Evolutionary conservation across 2,329 filamentous ascomycete species (phyloP).

Genomic region (Bretziella fagacearum): DNA sequence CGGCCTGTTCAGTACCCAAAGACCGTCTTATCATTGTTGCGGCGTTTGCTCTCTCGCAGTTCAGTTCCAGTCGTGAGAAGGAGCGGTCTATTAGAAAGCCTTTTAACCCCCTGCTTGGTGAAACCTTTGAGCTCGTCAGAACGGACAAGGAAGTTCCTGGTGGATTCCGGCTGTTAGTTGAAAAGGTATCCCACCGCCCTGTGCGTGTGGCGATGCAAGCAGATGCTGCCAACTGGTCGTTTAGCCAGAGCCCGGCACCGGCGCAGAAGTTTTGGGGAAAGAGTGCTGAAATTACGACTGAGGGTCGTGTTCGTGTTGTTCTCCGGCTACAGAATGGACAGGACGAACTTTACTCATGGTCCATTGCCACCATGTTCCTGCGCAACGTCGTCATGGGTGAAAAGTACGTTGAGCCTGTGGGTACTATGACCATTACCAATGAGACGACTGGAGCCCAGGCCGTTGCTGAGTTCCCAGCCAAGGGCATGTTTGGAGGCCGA

Average conservation of each 20-base stretch:
- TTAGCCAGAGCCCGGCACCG: conserved; percentile 72
- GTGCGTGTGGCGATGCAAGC: conserved; percentile 88
- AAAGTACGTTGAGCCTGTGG: conserved; percentile 92
- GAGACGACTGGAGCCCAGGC: conserved; percentile 73
- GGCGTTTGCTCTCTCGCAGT: conserved; percentile 77
- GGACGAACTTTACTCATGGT: conserved; percentile 80
- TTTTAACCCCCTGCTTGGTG: conserved; percentile 91
- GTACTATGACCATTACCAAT: conserved; percentile 70
- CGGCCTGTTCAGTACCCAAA: conserved; percentile 37
- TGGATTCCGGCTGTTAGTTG: conserved; percentile 80
- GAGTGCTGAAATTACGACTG: conserved; percentile 82
- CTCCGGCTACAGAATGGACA: conserved; percentile 47
- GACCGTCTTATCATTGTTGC: conserved; percentile 72
- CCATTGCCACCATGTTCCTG: conserved; percentile 72
- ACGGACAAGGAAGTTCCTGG: conserved; percentile 54
- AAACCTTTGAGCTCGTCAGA: conserved; percentile 84
- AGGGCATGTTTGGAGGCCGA: conserved; percentile 92
- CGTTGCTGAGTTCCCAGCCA: conserved; percentile 77
- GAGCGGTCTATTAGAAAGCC: conserved; percentile 90
- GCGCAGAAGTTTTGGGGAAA: conserved; percentile 99
- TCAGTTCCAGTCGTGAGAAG: conserved; percentile 66
- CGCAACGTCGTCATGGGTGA: conserved; percentile 95
- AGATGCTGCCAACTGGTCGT: conserved; percentile 69
- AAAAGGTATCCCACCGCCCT: conserved; percentile 87
- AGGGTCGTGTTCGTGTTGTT: conserved; percentile 66